Percentiles rank a stretch among this genome's conserved stretches.
Conservation (phyloP, 192 early-diverging fungal species). For the Backusella psychrophila region DNA sequence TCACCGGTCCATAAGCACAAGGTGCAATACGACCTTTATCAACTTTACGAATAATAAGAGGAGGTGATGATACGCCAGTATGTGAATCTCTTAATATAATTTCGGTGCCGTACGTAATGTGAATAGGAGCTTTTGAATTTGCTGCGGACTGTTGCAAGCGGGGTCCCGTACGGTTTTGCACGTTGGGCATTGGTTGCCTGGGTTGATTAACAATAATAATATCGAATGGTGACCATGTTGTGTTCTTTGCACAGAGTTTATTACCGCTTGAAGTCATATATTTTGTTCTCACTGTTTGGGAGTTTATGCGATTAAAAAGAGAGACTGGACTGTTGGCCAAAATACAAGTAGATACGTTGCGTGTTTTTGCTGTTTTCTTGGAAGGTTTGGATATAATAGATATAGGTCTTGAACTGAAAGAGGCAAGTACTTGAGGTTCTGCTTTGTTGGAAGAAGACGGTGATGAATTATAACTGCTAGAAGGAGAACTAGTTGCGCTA, state of each 20-base stretch:
- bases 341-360: slow-evolving; percentile 76
- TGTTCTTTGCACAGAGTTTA: slow-evolving; percentile 57
- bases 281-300: slow-evolving; percentile 87
- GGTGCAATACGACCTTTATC: slow-evolving; percentile 72
- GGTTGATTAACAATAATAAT: slow-evolving; percentile 45
- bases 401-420: slow-evolving; percentile 72
- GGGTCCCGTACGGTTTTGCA: not conserved
- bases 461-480: not conserved
- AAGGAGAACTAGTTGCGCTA: not conserved
- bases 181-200: not conserved
- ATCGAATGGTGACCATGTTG: slow-evolving; percentile 60
- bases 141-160: slow-evolving; percentile 5
- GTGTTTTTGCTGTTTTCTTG: slow-evolving; percentile 87
- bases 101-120: slow-evolving; percentile 62
- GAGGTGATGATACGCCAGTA: slow-evolving; percentile 65
- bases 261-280: slow-evolving; percentile 68
- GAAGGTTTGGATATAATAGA: slow-evolving; percentile 91
- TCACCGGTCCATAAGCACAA: slow-evolving; percentile 68
- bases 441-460: not conserved
- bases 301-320: slow-evolving; percentile 89
- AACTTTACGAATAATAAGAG: slow-evolving; percentile 78
- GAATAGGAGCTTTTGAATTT: not conserved
- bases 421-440: slow-evolving; percentile 28
- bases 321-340: slow-evolving; percentile 72
- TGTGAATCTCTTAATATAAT: slow-evolving; percentile 64